These are phyloP conservation scores for Coemansia sp. DNA, from an alignment of 192 early-diverging fungal species.

Conservation along the genomic window DNA sequence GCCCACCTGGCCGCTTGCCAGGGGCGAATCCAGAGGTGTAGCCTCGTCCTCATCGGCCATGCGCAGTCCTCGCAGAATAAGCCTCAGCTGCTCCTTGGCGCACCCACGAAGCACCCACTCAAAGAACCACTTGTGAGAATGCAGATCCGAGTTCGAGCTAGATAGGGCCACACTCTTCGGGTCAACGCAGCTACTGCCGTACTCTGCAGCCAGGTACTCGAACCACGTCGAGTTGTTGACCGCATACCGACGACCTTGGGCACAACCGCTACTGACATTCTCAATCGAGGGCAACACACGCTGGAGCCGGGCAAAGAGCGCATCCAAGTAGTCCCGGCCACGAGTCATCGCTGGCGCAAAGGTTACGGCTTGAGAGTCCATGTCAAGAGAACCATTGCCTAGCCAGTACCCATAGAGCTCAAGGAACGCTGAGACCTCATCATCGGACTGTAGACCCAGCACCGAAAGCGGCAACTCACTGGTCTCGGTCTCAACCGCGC, in stretches of 20 bases:
- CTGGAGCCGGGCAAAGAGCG: conserved; percentile 3
- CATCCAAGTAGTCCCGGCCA: conserved; percentile 5
- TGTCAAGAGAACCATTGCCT: conserved; percentile 2
- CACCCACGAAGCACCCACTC: conserved; percentile 14
- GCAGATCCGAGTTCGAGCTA: too few relatives aligned
- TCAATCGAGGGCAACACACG: neutral
- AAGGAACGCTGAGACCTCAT: conserved; percentile 20
- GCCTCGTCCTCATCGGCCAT: conserved; percentile 9
- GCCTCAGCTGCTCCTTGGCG: conserved; percentile 4
- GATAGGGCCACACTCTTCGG: neutral
- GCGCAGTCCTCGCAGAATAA: conserved; percentile 8
- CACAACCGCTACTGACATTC: neutral
- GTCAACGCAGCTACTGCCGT: neutral
- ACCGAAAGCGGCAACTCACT: conserved; percentile 3
- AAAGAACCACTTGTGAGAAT: neutral
- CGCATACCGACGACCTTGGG: too few relatives aligned
- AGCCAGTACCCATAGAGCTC: conserved; percentile 34
- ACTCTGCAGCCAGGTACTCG: conserved; percentile 2
- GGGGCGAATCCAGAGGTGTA: neutral
- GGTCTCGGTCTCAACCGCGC: neutral
- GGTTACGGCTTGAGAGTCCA: neutral
- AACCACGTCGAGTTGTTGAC: neutral
- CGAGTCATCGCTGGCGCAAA: neutral
- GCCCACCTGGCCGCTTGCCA: neutral
- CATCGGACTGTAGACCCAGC: conserved; percentile 8